These are phyloP conservation scores for Penicillium vulpinum DNA, from an alignment of 2,329 filamentous ascomycete genomes.

Conservation along the genomic window DNA sequence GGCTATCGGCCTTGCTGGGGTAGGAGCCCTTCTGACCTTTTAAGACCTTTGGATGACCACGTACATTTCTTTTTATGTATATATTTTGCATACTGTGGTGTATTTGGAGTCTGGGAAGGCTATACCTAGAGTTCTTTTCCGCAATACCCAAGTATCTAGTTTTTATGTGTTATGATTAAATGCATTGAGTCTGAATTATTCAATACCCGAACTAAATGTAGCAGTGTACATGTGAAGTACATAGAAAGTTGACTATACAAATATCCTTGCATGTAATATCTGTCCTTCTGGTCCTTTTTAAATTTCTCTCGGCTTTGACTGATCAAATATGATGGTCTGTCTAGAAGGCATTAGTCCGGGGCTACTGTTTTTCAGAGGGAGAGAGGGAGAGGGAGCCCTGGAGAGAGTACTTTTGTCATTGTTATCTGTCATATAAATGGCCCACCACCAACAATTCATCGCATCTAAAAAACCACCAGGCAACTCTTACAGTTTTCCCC, in stretches of 20 bases:
- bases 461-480: no score
- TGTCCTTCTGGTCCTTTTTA: no score
- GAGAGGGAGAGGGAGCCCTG: no score
- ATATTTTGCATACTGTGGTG: conserved; percentile 13
- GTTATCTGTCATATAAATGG: no score
- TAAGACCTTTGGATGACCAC: conserved; percentile 3
- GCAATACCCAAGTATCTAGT: not conserved
- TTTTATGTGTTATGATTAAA: conserved; percentile 11
- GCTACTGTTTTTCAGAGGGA: no score
- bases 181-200: not conserved
- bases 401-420: no score
- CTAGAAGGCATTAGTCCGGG: no score
- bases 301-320: no score
- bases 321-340: no score
- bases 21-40: conserved; percentile 24
- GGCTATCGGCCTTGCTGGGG: conserved; percentile 24
- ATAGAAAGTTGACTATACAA: not conserved
- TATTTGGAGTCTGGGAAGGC: conserved; percentile 9
- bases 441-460: no score
- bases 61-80: not conserved
- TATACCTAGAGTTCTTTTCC: conserved; percentile 9
- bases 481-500: no score
- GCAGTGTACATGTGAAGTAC: not conserved
- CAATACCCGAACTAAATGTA: not conserved
- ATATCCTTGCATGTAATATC: not conserved